These are phyloP conservation scores for Tieghemostelium lacteum DNA, from an alignment of 78 protist genomes.

Conservation along the genomic window DNA sequence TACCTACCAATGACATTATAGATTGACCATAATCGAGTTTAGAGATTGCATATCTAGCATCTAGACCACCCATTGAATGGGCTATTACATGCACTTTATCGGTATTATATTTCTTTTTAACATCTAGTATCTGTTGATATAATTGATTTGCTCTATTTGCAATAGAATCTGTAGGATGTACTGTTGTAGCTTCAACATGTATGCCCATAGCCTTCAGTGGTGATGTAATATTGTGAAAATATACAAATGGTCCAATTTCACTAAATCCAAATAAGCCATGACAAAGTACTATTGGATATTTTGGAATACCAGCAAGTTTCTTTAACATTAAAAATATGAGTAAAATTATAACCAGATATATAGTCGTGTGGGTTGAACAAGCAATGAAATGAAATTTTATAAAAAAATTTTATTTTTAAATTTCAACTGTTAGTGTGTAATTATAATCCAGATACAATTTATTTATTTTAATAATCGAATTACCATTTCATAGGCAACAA, in stretches of 20 bases:
- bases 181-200: conserved; percentile 34
- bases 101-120: background rate
- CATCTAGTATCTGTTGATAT: background rate
- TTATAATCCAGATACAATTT: too few species aligned
- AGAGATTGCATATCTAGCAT: conserved; percentile 24
- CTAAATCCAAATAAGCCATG: conserved; percentile 40
- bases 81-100: conserved; percentile 56
- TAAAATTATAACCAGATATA: too few species aligned
- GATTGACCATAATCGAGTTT: background rate
- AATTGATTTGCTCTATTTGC: conserved; percentile 18
- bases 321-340: too few species aligned
- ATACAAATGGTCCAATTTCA: conserved; percentile 6
- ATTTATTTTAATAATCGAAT: too few species aligned
- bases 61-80: conserved; percentile 64
- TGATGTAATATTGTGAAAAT: conserved; percentile 24
- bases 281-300: conserved; percentile 13
- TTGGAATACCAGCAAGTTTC: background rate
- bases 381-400: too few species aligned
- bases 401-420: too few species aligned
- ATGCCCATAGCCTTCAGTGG: background rate
- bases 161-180: conserved; percentile 60
- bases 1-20: conserved; percentile 46
- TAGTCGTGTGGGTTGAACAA: too few species aligned
- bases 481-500: conserved; percentile 50
- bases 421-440: too few species aligned